These are phyloP conservation scores for Nicotiana tomentosiformis DNA, from an alignment of 257 asterid genomes.

Conservation along the genomic window DNA sequence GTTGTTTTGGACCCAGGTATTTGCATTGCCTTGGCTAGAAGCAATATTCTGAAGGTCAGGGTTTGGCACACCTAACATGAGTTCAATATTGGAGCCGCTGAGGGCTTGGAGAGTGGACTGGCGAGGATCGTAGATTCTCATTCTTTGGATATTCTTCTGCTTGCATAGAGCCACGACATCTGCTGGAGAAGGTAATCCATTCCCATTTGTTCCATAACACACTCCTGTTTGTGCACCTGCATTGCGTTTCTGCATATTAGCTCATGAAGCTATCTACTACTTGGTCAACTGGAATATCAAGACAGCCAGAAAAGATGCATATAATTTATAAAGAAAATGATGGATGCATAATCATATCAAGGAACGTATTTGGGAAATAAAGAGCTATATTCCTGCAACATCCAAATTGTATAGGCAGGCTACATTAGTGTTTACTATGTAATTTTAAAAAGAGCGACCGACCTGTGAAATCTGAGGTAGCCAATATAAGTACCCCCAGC, in stretches of 20 bases:
- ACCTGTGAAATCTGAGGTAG: background rate
- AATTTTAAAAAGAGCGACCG: background rate
- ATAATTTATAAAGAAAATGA: background rate
- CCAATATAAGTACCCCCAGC: background rate
- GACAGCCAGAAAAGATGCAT: background rate
- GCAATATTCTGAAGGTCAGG: slow-evolving; percentile 25
- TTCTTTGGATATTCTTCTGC: slow-evolving; percentile 22
- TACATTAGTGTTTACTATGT: background rate
- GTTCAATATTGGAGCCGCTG: slow-evolving; percentile 29
- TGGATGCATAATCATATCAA: background rate
- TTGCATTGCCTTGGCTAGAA: slow-evolving; percentile 46
- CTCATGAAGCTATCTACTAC: background rate
- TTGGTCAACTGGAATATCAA: background rate
- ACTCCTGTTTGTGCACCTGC: slow-evolving; percentile 26
- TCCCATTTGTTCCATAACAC: slow-evolving; percentile 28
- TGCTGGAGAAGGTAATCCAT: slow-evolving; percentile 16
- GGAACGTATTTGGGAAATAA: background rate
- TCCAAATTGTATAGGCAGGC: background rate
- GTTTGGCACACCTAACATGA: slow-evolving; percentile 35
- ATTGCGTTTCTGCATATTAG: background rate
- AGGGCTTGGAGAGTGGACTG: slow-evolving; percentile 32
- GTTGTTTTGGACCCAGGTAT: slow-evolving; percentile 53
- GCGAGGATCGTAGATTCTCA: slow-evolving; percentile 32
- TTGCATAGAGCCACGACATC: slow-evolving; percentile 26
- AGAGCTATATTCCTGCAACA: background rate